Evolutionary conservation across 805 yeast genomes (phyloP).

Genomic region (Kazachstania kunashirensis): DNA sequence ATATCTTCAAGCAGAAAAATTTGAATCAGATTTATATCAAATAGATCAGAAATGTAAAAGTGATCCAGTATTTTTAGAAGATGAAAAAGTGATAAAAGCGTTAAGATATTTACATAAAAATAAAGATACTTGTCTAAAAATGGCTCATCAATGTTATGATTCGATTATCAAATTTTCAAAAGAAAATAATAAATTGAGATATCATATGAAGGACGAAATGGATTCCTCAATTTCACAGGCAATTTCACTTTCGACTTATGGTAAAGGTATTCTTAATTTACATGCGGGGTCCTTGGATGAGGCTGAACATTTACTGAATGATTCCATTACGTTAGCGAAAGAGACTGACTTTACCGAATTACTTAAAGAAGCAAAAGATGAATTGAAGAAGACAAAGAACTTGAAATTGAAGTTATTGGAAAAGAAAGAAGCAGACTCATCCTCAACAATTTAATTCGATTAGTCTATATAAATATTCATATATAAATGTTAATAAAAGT

Average conservation of each 20-base stretch:
- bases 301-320: constrained; percentile 55
- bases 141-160: constrained; percentile 35
- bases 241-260: constrained; percentile 73
- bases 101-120: constrained; percentile 20
- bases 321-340: constrained; percentile 60
- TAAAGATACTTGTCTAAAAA: constrained; percentile 25
- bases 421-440: too few relatives aligned
- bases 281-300: constrained; percentile 45
- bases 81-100: constrained; percentile 18
- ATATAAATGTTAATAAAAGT: too few relatives aligned
- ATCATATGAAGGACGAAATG: constrained; percentile 29
- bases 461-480: too few relatives aligned
- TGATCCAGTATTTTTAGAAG: constrained; percentile 14
- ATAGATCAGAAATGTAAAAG: constrained; percentile 23
- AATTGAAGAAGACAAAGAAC: constrained; percentile 38
- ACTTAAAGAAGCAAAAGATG: constrained; percentile 54
- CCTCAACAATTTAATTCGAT: too few relatives aligned
- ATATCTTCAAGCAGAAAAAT: constrained; percentile 57
- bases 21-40: constrained; percentile 38
- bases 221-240: constrained; percentile 47
- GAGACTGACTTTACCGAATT: constrained; percentile 57
- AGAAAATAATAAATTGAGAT: constrained; percentile 26
- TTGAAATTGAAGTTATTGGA: too few relatives aligned
- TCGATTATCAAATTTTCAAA: constrained; percentile 36
- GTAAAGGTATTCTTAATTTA: constrained; percentile 71